Evolutionary conservation across 805 yeast species (phyloP).

Genomic region (Saccharomycopsis schoenii): DNA sequence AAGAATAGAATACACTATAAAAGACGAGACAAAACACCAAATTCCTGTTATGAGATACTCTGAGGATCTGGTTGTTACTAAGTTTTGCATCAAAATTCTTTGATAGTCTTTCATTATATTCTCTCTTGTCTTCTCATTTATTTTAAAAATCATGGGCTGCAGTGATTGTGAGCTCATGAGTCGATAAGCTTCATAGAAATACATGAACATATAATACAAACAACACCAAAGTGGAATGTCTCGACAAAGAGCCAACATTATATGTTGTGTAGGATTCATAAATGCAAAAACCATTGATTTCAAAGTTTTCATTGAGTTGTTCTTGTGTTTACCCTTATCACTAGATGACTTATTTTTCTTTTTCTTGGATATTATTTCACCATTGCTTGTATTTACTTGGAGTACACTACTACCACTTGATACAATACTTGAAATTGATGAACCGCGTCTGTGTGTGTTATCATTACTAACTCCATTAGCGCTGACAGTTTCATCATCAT

Average conservation of each 20-base stretch:
- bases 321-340: not conserved
- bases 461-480: not conserved
- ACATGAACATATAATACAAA: constrained; percentile 24
- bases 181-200: constrained; percentile 27
- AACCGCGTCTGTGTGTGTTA: not conserved
- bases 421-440: not conserved
- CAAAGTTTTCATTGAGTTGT: constrained; percentile 16
- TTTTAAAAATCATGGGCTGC: not conserved
- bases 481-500: not conserved
- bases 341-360: not conserved
- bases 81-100: constrained; percentile 21
- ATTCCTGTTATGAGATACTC: constrained; percentile 75
- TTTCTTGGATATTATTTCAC: not conserved
- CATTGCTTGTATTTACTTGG: not conserved
- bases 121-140: constrained; percentile 2
- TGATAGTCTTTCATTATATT: constrained; percentile 5
- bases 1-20: constrained; percentile 69
- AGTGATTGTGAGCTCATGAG: constrained; percentile 13
- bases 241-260: constrained; percentile 65
- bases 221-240: constrained; percentile 59
- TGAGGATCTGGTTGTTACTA: constrained; percentile 57
- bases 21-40: constrained; percentile 91
- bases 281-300: constrained; percentile 39
- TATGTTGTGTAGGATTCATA: constrained; percentile 66
- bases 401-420: not conserved